Evolutionary conservation across 2,329 filamentous ascomycete species (phyloP), one percentile per base, ranked within the genome.

Genomic region (Mollisia scopiformis): DNA sequence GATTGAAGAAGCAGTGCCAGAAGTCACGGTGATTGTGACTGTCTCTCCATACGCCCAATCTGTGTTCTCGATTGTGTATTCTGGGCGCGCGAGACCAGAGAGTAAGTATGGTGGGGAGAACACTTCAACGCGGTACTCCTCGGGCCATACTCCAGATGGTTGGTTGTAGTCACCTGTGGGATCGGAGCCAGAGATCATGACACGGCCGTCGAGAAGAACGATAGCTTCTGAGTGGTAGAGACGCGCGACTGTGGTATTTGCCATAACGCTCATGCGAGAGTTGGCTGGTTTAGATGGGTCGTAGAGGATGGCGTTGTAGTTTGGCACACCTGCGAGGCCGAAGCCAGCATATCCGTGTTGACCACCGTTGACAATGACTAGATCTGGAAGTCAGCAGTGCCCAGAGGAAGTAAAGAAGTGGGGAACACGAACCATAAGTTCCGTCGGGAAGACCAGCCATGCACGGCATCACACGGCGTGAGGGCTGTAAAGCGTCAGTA

Each of bases 161-260:
- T 59, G 81, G 83, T 3, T 67, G 74, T 3, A 88, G 73, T 0
- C 83, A 70, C 82, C 81, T 61, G 82, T 68, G 0, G 81, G 82
- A 66, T 65, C 63, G 14, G 84, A 88, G 14, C 87, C 86, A 1
- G 83, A 82, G 16, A 89, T 80, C 1, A 89, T 78, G 2, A 89
- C 82, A 43, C 86, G 81, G 11, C 86, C 86, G 68, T 89, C 86
- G 27, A 85, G 82, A 19, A 89, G 80, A 0, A 86, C 81, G 33
- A 87, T 82, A 31, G 84, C 82, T 70, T 89, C 86, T 25, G 84
- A 87, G 73, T 89, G 86, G 69, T 89, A 89, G 62, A 89, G 74
- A 33, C 87, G 84, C 2, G 84, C 82, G 31, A 89, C 81, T 2
- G 84, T 87, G 1, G 85, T 88, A 69, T 87, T 88, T 62, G 84